Evolutionary conservation across 2,329 filamentous ascomycete species (phyloP).

Genomic region (Bipolaris sorokiniana): DNA sequence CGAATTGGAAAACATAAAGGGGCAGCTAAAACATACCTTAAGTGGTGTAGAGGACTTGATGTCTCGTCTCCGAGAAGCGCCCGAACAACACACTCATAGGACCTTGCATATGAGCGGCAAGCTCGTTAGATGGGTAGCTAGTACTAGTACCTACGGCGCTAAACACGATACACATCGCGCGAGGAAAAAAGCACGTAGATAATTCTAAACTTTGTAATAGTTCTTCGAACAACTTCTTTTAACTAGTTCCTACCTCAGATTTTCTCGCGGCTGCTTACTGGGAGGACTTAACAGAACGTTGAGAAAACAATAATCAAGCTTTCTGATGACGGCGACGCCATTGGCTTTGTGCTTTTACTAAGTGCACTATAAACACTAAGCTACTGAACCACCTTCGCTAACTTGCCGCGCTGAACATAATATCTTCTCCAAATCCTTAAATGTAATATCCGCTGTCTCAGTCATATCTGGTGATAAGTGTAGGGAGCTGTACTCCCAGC

Average conservation of each 20-base stretch:
- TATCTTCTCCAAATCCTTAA: background rate
- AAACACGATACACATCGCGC: background rate
- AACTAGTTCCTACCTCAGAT: background rate
- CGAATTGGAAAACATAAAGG: background rate
- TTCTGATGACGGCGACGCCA: no score
- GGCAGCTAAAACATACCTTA: background rate
- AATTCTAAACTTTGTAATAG: no score
- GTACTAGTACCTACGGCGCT: background rate
- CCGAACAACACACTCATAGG: background rate
- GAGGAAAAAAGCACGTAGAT: slow-evolving; percentile 1
- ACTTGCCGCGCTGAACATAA: no score
- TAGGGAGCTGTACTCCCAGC: slow-evolving; percentile 13
- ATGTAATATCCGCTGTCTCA: background rate
- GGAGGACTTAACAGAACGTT: no score
- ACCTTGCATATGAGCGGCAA: background rate
- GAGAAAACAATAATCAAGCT: no score
- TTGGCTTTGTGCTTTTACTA: no score
- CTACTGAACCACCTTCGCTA: no score
- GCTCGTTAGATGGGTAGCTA: background rate
- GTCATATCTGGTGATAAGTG: slow-evolving; percentile 15
- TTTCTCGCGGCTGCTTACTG: background rate
- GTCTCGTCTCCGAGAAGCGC: background rate
- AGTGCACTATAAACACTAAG: no score
- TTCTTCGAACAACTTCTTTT: no score
- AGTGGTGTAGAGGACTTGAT: background rate